Conservation (phyloP, 768 basidiomycete genomes). For the Boletales sp. region DNA sequence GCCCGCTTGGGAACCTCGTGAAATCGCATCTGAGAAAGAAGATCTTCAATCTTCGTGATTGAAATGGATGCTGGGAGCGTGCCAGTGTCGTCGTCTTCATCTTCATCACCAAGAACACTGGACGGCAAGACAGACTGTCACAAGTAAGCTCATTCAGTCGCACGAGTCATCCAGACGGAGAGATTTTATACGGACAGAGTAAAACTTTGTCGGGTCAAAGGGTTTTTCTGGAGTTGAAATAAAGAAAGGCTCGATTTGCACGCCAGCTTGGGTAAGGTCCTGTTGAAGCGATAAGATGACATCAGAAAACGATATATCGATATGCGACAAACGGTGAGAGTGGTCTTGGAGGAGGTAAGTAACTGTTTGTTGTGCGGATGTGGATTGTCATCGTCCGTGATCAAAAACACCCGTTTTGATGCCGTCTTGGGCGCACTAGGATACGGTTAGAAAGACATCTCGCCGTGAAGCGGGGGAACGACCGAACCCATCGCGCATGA, state of each 20-base stretch:
- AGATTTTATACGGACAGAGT: slow-evolving; percentile 50
- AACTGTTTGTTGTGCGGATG: slow-evolving; percentile 55
- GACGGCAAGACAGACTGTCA: slow-evolving; percentile 57
- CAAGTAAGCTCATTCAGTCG: slow-evolving; percentile 4
- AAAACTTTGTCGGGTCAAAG: slow-evolving; percentile 76
- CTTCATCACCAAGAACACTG: slow-evolving; percentile 41
- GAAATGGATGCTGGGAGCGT: slow-evolving; percentile 68
- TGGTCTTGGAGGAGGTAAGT: slow-evolving; percentile 66
- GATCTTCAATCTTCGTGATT: slow-evolving; percentile 72
- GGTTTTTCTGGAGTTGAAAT: slow-evolving; percentile 63
- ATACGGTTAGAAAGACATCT: background rate
- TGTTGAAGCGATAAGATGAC: slow-evolving; percentile 26
- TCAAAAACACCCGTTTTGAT: slow-evolving; percentile 88
- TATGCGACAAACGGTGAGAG: slow-evolving; percentile 50
- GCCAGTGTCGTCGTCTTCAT: slow-evolving; percentile 48
- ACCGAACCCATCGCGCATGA: slow-evolving; percentile 78
- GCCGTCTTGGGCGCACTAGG: slow-evolving; percentile 80
- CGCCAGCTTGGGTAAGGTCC: slow-evolving; percentile 81
- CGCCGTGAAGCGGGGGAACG: slow-evolving; percentile 13
- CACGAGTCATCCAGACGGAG: background rate
- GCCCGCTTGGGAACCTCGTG: slow-evolving; percentile 82
- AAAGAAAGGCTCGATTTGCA: slow-evolving; percentile 85
- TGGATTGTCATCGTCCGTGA: slow-evolving; percentile 68
- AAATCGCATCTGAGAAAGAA: slow-evolving; percentile 76
- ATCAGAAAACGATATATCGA: background rate